Evolutionary conservation across 306 rosid genomes (phyloP), one percentile per base, ranked within the genome.

Genomic region (Albizia julibrissin): DNA sequence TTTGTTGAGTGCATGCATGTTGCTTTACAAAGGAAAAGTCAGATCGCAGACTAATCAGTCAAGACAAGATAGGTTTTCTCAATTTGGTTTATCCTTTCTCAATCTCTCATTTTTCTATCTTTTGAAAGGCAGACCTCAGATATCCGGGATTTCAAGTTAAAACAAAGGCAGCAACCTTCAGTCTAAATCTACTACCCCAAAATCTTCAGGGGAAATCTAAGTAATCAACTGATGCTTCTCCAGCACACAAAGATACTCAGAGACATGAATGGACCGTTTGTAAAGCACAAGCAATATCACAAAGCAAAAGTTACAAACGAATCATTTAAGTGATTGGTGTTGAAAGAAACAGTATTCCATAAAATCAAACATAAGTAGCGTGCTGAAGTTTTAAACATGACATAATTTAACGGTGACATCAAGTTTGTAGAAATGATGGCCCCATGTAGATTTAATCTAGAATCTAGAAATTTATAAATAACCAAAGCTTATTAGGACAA

Each of bases 281-380:
- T 62, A 62, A 62, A 62, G 68, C 68, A 62, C 34, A 27, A 62
- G 19, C 0, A 22, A 19, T 22, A 43, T 43, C 34, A 61, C 26
- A 61, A 13, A 29, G n/a, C 40, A 29, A 8, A 27, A 64, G 18
- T 64, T 64, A 64, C 39, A 64, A 64, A 64, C 29, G 77, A 62
- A 76, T 54, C 64, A 75, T 82, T 52, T 49, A 46, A 46, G 24
- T 27, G 33, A 44, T 69, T 39, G 44, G 40, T 65, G 54, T 58
- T 16, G 43, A 15, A 50, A 37, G 24, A 76, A n/a, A 34, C 46
- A 39, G 76, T 40, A 82, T 6, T 67, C 7, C 40, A 69, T 27
- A 56, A 82, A 3, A 43, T 43, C 47, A 43, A 75, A 52, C 69
- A 19, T 49, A 27, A 19, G 10, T 52, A 29, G 47, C 21, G 8